Conservation (phyloP, 345 rosid species). For the Abelmoschus esculentus region DNA sequence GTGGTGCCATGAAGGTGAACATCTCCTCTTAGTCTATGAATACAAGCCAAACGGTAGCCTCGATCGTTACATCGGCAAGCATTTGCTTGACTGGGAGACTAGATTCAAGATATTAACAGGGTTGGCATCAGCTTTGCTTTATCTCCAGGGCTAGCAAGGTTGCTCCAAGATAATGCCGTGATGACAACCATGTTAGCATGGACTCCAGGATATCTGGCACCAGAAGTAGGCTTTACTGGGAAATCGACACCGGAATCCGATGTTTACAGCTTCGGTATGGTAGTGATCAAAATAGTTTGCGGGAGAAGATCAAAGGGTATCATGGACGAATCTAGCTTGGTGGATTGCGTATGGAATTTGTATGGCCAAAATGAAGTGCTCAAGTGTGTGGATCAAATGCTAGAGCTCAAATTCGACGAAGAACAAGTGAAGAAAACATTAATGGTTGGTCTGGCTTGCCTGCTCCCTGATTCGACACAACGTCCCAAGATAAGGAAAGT, state of each 20-base stretch:
- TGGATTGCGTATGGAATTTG: slow-evolving; percentile 22
- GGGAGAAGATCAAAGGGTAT: slow-evolving; percentile 26
- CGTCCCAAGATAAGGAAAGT: too few relatives aligned
- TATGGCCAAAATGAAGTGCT: too few relatives aligned
- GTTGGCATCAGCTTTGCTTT: slow-evolving; percentile 33
- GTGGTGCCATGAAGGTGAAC: slow-evolving; percentile 35
- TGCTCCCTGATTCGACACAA: too few relatives aligned
- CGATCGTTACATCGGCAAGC: slow-evolving; percentile 27
- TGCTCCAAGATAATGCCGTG: slow-evolving; percentile 26
- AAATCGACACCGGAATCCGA: slow-evolving; percentile 25
- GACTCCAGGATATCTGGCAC: slow-evolving; percentile 33
- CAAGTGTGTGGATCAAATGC: too few relatives aligned
- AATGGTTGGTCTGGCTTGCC: too few relatives aligned
- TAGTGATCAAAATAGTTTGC: slow-evolving; percentile 24
- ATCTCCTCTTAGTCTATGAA: slow-evolving; percentile 34
- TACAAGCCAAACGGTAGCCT: slow-evolving; percentile 37
- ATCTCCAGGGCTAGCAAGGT: slow-evolving; percentile 37
- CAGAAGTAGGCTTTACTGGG: slow-evolving; percentile 25
- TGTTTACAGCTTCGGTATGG: neutral
- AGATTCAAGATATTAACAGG: slow-evolving; percentile 26
- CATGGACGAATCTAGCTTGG: slow-evolving; percentile 31
- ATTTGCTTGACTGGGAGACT: slow-evolving; percentile 20
- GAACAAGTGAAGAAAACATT: too few relatives aligned
- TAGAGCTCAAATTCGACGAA: too few relatives aligned
- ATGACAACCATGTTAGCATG: slow-evolving; percentile 33